Conservation (phyloP, 345 rosid species). For the Salix koriyanagi region DNA sequence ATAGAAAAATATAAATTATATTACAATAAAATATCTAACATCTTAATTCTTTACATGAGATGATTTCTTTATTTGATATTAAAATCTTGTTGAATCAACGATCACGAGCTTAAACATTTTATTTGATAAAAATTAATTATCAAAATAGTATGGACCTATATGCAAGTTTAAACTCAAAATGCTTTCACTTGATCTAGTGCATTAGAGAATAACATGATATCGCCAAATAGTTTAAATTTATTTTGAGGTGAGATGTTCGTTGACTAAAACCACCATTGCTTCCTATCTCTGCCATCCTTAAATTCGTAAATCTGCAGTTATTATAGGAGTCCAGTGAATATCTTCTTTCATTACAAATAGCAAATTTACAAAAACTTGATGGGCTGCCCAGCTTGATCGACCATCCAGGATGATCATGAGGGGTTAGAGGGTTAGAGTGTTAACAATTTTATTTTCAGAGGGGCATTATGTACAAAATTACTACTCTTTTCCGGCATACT, state of each 20-base stretch:
- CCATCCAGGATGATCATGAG: neutral
- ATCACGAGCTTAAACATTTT: too few relatives aligned
- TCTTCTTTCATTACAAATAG: neutral
- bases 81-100: too few relatives aligned
- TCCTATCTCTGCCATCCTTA: neutral
- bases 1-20: too few relatives aligned
- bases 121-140: too few relatives aligned
- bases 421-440: neutral
- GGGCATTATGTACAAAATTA: neutral
- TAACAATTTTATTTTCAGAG: neutral
- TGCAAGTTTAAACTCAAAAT: fast-evolving
- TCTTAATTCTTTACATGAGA: too few relatives aligned
- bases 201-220: too few relatives aligned
- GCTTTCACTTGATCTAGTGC: fast-evolving
- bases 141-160: fast-evolving
- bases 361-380: neutral
- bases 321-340: neutral
- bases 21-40: too few relatives aligned
- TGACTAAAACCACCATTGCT: too few relatives aligned
- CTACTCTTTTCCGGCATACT: neutral
- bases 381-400: neutral
- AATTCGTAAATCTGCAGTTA: neutral
- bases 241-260: too few relatives aligned
- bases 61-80: too few relatives aligned
- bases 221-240: neutral